These are phyloP conservation scores for Candida silvatica DNA, from an alignment of 805 yeast species.

Conservation along the genomic window DNA sequence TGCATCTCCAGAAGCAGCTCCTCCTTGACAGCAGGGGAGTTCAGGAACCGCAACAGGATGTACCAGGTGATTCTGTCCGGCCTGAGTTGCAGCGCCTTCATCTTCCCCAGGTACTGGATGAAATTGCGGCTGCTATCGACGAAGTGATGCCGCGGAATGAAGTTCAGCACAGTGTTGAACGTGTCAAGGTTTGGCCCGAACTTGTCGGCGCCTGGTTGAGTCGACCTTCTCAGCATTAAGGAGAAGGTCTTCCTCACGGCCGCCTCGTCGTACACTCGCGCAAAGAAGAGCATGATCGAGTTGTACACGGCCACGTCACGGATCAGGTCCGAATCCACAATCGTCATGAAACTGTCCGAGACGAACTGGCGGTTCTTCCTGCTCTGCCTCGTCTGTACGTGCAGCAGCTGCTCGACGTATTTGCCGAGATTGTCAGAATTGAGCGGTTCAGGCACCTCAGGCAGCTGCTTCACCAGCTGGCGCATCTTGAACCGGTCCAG, in stretches of 20 bases:
- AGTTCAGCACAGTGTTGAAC: constrained; percentile 10
- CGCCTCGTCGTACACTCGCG: constrained; percentile 7
- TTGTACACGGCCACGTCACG: constrained; percentile 9
- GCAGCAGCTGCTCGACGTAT: constrained; percentile 6
- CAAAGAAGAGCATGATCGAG: constrained; percentile 10
- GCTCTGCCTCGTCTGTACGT: constrained; percentile 1
- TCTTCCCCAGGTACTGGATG: constrained; percentile 10
- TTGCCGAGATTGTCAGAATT: constrained; percentile 1
- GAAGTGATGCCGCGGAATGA: constrained; percentile 6
- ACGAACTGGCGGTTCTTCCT: constrained; percentile 5
- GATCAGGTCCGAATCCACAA: constrained; percentile 8
- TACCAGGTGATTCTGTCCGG: constrained; percentile 18
- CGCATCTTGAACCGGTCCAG: neutral
- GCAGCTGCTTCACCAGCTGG: constrained; percentile 1
- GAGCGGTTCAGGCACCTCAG: constrained; percentile 4
- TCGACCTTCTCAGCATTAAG: constrained; percentile 4
- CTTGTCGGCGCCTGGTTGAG: too few species aligned
- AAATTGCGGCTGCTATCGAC: constrained; percentile 8
- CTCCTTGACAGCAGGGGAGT: constrained; percentile 5
- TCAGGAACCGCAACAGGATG: constrained; percentile 9
- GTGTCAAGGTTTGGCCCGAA: constrained; percentile 13
- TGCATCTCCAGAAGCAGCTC: constrained; percentile 7
- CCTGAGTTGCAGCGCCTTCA: constrained; percentile 6
- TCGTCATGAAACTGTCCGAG: constrained; percentile 4
- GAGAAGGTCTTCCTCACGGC: constrained; percentile 5